Base-by-base conservation (phyloP, 345 rosid species). In the Aquilaria malaccensis region DNA sequence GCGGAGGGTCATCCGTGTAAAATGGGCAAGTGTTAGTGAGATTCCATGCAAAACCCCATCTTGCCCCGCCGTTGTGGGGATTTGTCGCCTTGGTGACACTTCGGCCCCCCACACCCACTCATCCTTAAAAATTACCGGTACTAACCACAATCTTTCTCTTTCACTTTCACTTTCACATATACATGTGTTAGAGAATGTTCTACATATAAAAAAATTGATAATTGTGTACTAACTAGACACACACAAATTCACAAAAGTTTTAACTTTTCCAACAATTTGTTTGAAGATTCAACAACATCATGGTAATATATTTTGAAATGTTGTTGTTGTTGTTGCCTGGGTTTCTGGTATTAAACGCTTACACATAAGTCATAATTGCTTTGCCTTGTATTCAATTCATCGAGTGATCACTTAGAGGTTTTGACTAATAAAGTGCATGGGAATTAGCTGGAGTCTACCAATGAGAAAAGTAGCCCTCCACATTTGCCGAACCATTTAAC, bases 51-150 rank as follows among this genome's bases (percentile, higher is more conserved):
- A 56, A 70, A 58, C 33, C 49, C 52, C 50, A 63, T 29, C 43
- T 61, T 14, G 69, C 58, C 74, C 76, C 80, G 53, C 73, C 62
- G 45, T 62, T 66, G 66, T 61, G 72, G 81, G 85, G 83, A 72
- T 68, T 52, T 79, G 81, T 77, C 77, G 79, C 78, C 62, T 70
- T 58, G 77, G 30, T 58, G 48, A 7, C 52, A 30, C 64, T 31
- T 58, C 33, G 22, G 50, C 13, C 47, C 32, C 33, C 62, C 61
- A 65, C 13, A 53, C 31, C 22, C 13, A 11, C 33, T 22, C 32
- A 55, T 71, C 62, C 55, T 65, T 10, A 7, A 15, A 57, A 50
- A 29, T 61, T 41, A 13, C 13, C 22, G 22, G 22, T 7, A 7
- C 43, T 45, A 29, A 13, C 54, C 14, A 14, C 31, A 11, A 6